Evolutionary conservation across 2,329 filamentous ascomycete species (phyloP), one percentile per base, ranked within the genome.

Genomic region (Diplodia sapinea): DNA sequence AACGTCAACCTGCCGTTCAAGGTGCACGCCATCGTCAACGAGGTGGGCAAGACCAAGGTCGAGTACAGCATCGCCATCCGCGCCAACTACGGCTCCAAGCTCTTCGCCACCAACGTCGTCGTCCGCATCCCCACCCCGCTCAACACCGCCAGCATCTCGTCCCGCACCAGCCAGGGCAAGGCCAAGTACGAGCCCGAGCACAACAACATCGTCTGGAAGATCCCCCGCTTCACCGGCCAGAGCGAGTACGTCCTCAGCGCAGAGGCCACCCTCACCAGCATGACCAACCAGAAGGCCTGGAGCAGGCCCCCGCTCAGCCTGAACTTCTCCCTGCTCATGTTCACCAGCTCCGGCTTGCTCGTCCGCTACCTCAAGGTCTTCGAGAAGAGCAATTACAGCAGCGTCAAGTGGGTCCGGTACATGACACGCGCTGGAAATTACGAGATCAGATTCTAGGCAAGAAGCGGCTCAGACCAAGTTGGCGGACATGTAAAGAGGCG

Each of bases 1-100:
- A 99, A 99, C 76, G 94, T 99, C 77, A 99, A 99, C 77, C 84
- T 99, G 17, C 96, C 95, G 0, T 99, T 99, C 87, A 98, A 97
- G 79, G 93, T 99, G 11, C 95, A 99, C 77, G 94, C 94, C 72
- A 99, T 99, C 72, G 95, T 99, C 76, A 97, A 97, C 77, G 95
- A 99, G 80, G 87, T 98, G 69, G 94, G 95, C 71, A 96, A 95
- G 76, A 95, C 93, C 51, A 98, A 97, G 80, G 95, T 99, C 69
- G 95, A 99, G 81, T 99, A 98, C 83, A 97, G 93, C 82, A 96
- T 99, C 74, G 93, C 93, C 65, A 94, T 99, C 76, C 94, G 95
- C 76, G 94, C 95, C 71, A 99, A 99, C 81, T 99, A 97, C 76
- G 94, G 94, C 66, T 88, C 90, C 73, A 99, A 99, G 79, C 87